phyloP scores from a whole-genome alignment of 257 asterid genomes.

The Parsonsia alboflavescens region DNA sequence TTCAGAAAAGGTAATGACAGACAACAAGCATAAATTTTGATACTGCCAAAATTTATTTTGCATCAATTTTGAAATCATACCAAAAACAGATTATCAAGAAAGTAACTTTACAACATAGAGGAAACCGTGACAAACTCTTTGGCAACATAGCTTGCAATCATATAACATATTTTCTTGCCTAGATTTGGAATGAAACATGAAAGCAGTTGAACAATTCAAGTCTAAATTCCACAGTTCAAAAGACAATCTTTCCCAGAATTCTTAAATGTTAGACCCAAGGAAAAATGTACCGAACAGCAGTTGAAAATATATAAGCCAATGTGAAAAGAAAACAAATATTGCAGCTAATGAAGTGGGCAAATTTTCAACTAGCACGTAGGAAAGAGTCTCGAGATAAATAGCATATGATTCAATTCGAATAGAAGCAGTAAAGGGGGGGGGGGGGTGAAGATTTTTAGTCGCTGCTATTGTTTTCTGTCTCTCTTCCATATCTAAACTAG shows the following conservation, averaged over 20 bases:
- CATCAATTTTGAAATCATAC: neutral
- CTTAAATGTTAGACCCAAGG: neutral
- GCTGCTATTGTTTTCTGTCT: neutral
- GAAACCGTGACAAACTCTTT: neutral
- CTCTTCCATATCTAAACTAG: constrained; percentile 6
- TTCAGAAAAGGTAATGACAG: neutral
- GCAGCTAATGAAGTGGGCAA: neutral
- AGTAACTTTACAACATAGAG: neutral
- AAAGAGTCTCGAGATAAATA: neutral
- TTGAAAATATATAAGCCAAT: neutral
- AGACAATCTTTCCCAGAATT: neutral
- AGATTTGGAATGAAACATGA: neutral
- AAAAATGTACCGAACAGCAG: neutral
- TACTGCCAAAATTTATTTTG: neutral
- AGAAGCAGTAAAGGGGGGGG: neutral
- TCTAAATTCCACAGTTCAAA: neutral
- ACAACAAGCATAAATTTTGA: neutral
- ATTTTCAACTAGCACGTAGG: constrained; percentile 13
- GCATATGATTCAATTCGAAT: constrained; percentile 6
- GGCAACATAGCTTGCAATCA: neutral
- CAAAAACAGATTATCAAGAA: neutral
- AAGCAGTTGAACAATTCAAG: neutral
- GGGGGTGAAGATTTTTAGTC: neutral
- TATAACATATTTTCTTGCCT: neutral
- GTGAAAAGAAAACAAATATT: neutral